Percentiles rank a stretch among this genome's conserved stretches.
Conservation (phyloP, 2,329 filamentous ascomycete species). For the Tolypocladium amazonense region DNA sequence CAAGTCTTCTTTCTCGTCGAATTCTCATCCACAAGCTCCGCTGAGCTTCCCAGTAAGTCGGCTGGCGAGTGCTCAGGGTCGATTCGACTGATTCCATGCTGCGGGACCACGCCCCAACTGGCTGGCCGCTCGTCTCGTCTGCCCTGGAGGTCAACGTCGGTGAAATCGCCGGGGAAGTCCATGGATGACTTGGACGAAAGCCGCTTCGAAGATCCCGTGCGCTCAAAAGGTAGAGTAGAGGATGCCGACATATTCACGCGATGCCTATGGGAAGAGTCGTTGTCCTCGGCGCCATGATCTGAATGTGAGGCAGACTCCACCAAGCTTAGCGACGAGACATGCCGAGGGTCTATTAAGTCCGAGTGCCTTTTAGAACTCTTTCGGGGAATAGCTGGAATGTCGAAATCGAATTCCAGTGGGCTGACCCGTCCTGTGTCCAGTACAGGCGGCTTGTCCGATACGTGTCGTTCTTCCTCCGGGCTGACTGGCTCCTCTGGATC, state of each 20-base stretch:
- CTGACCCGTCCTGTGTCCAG: not conserved
- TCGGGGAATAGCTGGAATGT: conserved; percentile 52
- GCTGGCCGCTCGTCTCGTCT: conserved; percentile 36
- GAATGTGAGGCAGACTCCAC: conserved; percentile 5
- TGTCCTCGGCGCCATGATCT: conserved; percentile 6
- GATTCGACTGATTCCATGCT: conserved; percentile 45
- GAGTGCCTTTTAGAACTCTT: conserved; percentile 62
- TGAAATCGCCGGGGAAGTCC: conserved; percentile 34
- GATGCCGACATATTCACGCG: conserved; percentile 8
- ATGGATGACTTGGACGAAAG: conserved; percentile 40
- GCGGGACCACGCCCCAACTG: conserved; percentile 45
- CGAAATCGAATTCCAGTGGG: conserved; percentile 15
- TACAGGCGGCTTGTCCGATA: not conserved
- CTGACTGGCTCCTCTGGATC: conserved; percentile 31
- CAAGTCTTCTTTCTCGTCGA: not conserved
- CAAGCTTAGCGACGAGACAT: conserved; percentile 25
- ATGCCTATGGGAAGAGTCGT: conserved; percentile 1
- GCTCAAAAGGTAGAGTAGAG: conserved; percentile 43
- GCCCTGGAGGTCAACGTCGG: conserved; percentile 26
- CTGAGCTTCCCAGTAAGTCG: conserved; percentile 41
- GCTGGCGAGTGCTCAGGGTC: conserved; percentile 34
- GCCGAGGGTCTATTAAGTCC: conserved; percentile 20
- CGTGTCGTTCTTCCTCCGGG: conserved; percentile 15
- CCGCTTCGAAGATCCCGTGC: conserved; percentile 40
- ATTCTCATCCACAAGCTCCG: conserved; percentile 42